Percentiles rank a stretch among this genome's conserved stretches.
phyloP scores from a whole-genome alignment of 1,284 basidiomycete genomes.

The Sporisorium scitamineum region DNA sequence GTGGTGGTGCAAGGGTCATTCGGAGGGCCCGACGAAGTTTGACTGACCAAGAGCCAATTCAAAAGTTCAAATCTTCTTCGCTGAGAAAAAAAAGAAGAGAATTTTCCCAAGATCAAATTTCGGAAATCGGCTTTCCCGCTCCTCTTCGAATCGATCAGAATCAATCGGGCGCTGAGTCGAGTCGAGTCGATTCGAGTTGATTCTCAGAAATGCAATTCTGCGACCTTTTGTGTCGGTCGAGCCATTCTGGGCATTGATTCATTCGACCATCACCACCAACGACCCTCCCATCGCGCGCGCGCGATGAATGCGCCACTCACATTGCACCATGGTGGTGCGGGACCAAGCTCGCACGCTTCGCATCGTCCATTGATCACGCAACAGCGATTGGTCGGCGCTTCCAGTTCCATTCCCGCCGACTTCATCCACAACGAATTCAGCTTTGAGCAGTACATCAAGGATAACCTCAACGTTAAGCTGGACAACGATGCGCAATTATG shows the following conservation, averaged over 20 bases:
- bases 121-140: slow-evolving; percentile 24
- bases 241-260: not conserved
- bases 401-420: slow-evolving; percentile 71
- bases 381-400: slow-evolving; percentile 22
- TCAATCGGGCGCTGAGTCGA: slow-evolving; percentile 20
- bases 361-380: slow-evolving; percentile 43
- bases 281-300: not conserved
- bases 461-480: slow-evolving; percentile 85
- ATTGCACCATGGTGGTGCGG: slow-evolving; percentile 19
- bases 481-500: slow-evolving; percentile 80
- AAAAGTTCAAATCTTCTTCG: slow-evolving; percentile 4
- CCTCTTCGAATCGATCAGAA: not conserved
- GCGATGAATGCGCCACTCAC: slow-evolving; percentile 38
- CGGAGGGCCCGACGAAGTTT: not conserved
- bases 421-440: slow-evolving; percentile 92
- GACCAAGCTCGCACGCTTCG: slow-evolving; percentile 12
- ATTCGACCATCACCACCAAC: not conserved
- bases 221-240: not conserved
- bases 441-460: slow-evolving; percentile 86
- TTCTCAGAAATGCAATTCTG: not conserved
- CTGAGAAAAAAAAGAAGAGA: not conserved
- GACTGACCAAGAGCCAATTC: slow-evolving; percentile 10
- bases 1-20: not conserved
- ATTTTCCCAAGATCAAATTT: slow-evolving; percentile 1
- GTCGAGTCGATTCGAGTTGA: not conserved